Percentiles rank a stretch among this genome's conserved stretches.
phyloP scores from a whole-genome alignment of 495 filamentous ascomycete genomes.

The Tuber magnatum region DNA sequence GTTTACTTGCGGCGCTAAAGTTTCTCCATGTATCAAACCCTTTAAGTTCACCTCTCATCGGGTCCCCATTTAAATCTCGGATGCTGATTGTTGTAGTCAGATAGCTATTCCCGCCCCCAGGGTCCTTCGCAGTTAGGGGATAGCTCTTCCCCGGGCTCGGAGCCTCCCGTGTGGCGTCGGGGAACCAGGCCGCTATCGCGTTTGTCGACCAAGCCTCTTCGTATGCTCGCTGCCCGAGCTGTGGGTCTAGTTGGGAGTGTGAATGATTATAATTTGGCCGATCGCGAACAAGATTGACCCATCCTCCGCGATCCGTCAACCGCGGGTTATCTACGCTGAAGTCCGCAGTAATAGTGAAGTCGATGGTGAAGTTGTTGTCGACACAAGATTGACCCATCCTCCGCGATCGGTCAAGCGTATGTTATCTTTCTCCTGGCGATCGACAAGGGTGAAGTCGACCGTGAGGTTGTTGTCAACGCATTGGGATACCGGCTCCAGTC shows the following conservation, averaged over 20 bases:
- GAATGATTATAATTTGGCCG: constrained; percentile 11
- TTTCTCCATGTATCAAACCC: constrained; percentile 10
- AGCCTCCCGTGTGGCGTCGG: constrained; percentile 31
- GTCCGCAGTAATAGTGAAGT: constrained; percentile 35
- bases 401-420: constrained; percentile 43
- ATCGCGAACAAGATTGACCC: constrained; percentile 11
- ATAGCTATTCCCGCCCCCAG: background rate
- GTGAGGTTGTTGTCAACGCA: constrained; percentile 48
- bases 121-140: background rate
- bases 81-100: too few relatives aligned
- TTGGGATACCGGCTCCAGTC: constrained; percentile 45
- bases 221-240: constrained; percentile 42
- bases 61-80: too few relatives aligned
- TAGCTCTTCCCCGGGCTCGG: background rate
- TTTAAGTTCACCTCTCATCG: constrained; percentile 2
- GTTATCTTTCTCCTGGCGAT: constrained; percentile 17
- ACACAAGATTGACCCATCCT: too few relatives aligned
- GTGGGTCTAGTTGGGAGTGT: constrained; percentile 38
- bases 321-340: constrained; percentile 23
- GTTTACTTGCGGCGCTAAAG: background rate
- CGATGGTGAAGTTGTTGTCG: constrained; percentile 45
- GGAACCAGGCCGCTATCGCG: constrained; percentile 21
- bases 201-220: constrained; percentile 47
- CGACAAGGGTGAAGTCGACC: constrained; percentile 40
- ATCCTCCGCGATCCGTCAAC: constrained; percentile 46